These are phyloP conservation scores for Alternaria longipes DNA, from an alignment of 2,329 filamentous ascomycete species.

Conservation along the genomic window DNA sequence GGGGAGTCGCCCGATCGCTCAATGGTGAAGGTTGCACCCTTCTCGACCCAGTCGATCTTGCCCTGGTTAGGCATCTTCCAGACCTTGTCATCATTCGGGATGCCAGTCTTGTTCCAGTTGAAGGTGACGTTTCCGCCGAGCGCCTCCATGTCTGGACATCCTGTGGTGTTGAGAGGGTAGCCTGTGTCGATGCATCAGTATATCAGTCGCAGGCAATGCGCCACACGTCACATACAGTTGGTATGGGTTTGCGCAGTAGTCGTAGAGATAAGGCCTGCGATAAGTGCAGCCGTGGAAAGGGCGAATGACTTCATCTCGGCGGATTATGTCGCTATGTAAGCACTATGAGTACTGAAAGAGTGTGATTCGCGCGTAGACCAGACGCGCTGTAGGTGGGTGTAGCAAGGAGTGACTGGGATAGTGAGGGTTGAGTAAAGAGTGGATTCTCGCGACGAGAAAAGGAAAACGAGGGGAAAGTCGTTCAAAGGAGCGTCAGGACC, in stretches of 20 bases:
- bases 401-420: constrained; percentile 36
- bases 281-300: constrained; percentile 49
- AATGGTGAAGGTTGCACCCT: constrained; percentile 78
- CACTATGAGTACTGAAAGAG: constrained; percentile 35
- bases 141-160: constrained; percentile 76
- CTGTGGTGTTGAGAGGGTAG: constrained; percentile 74
- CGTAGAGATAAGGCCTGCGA: constrained; percentile 53
- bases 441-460: constrained; percentile 35
- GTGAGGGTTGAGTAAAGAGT: constrained; percentile 35
- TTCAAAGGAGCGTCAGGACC: constrained; percentile 36
- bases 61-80: constrained; percentile 75
- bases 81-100: constrained; percentile 48
- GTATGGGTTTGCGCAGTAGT: constrained; percentile 77
- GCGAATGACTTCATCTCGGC: constrained; percentile 44
- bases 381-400: constrained; percentile 38
- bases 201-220: neutral
- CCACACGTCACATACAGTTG: constrained; percentile 54
- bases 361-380: constrained; percentile 48
- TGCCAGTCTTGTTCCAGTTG: constrained; percentile 63
- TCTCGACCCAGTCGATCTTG: constrained; percentile 66
- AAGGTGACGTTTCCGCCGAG: constrained; percentile 67
- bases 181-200: constrained; percentile 46
- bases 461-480: constrained; percentile 23
- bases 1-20: constrained; percentile 75
- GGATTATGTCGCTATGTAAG: constrained; percentile 10